Conservation (phyloP, 352 stramenopile species). For the Halophytophthora polymorphica region DNA sequence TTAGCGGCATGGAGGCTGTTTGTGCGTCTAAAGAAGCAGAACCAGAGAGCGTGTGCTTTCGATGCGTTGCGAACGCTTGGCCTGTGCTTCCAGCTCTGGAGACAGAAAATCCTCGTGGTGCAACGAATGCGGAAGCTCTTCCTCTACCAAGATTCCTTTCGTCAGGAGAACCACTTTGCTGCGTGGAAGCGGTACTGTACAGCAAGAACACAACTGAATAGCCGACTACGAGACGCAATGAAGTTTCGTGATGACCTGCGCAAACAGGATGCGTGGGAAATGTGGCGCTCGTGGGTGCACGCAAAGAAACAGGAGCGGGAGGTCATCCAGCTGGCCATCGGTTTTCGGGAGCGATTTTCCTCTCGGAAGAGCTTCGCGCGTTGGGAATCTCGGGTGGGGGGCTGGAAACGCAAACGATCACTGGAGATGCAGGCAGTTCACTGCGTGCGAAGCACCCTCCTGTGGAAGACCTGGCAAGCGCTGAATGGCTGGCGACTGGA, state of each 20-base stretch:
- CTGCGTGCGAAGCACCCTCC: constrained; percentile 3
- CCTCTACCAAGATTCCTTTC: constrained; percentile 29
- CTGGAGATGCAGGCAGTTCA: constrained; percentile 8
- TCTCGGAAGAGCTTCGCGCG: constrained; percentile 28
- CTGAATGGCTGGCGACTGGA: constrained; percentile 7
- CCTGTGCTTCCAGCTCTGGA: constrained; percentile 21
- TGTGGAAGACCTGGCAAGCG: constrained; percentile 4
- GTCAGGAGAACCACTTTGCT: constrained; percentile 37
- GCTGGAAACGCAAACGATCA: constrained; percentile 19
- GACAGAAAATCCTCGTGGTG: constrained; percentile 21
- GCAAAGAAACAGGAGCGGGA: constrained; percentile 16
- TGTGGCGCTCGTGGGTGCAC: constrained; percentile 30
- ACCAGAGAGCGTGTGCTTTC: constrained; percentile 9
- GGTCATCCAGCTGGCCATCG: constrained; percentile 28
- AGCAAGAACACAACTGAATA: constrained; percentile 24
- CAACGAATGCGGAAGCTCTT: constrained; percentile 36
- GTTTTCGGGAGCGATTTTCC: constrained; percentile 37
- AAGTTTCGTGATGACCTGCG: constrained; percentile 27
- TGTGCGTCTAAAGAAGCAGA: constrained; percentile 8
- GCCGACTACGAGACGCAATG: constrained; percentile 21
- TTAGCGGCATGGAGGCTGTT: constrained; percentile 6
- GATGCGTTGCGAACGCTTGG: constrained; percentile 5
- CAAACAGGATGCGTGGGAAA: constrained; percentile 26
- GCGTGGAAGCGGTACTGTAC: constrained; percentile 37
- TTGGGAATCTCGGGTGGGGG: constrained; percentile 22